Conservation (phyloP, 306 rosid genomes). For the Quercus parvula region DNA sequence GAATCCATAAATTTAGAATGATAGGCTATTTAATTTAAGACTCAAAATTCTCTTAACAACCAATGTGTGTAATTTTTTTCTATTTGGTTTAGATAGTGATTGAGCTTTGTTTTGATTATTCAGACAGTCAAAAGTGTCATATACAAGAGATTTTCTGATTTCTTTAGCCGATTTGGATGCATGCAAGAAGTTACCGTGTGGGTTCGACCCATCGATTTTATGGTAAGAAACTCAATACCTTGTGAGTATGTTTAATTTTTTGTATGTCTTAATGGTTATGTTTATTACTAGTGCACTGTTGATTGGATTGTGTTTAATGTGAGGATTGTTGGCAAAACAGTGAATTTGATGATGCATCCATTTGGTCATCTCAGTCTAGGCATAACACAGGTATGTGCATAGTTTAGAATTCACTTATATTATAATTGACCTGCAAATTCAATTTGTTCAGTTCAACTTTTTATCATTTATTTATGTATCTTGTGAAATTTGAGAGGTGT, state of each 20-base stretch:
- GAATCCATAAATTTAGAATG: not conserved
- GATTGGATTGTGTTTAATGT: slow-evolving; percentile 4
- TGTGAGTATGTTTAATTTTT: not conserved
- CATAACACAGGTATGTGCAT: slow-evolving; percentile 29
- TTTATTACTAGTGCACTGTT: not conserved
- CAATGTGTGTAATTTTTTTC: not conserved
- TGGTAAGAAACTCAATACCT: slow-evolving; percentile 10
- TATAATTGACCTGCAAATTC: not conserved
- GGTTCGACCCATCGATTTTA: slow-evolving; percentile 18
- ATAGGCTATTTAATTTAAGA: not conserved
- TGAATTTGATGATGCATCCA: slow-evolving; percentile 9
- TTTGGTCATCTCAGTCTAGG: slow-evolving; percentile 14
- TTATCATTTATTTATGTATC: not conserved
- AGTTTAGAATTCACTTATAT: not conserved
- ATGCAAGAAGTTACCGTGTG: slow-evolving; percentile 16
- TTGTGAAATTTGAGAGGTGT: not conserved
- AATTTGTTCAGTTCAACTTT: not conserved
- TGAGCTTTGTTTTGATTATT: slow-evolving; percentile 1
- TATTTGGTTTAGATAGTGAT: slow-evolving; percentile 5
- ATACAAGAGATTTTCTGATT: slow-evolving; percentile 41
- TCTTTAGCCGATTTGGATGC: slow-evolving; percentile 25
- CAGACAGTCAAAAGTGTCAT: slow-evolving; percentile 40
- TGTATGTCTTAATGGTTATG: slow-evolving; percentile 1
- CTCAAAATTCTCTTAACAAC: not conserved
- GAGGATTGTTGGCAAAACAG: slow-evolving; percentile 32